Evolutionary conservation across 257 asterid genomes (phyloP), one percentile per base, ranked within the genome.

Genomic region (Coffea eugenioides): DNA sequence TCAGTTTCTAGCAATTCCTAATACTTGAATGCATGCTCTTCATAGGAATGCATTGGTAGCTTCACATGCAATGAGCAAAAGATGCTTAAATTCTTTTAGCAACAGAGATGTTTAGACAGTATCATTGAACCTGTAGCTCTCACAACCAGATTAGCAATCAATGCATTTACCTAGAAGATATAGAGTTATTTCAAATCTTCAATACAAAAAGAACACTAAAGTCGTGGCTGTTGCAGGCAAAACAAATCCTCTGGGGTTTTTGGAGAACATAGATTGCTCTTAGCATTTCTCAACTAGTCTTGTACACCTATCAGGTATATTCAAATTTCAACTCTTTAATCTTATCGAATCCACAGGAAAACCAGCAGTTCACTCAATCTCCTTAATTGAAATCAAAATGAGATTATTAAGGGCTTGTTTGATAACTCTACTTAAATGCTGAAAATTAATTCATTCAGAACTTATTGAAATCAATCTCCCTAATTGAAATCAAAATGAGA

Each of bases 321-420:
- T 69, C 69, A 67, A 77, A 52, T 36, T 31, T 45, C 39, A 43
- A 54, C 75, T 79, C 14, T 0, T n/a, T 52, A n/a, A 49, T 66
- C 62, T 27, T 9, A 49, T 54, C 36, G 13, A 51, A 68, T 51
- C 4, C 15, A 78, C 46, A 57, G 69, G 73, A 34, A 67, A 46
- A n/a, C 71, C 52, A 64, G 56, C 64, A 15, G 25, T 20, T 48
- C 70, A 76, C 59, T 64, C 36, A 3, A 46, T 78, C 51, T 78
- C 61, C n/a, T 36, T 18, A 57, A 6, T 23, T 39, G 48, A 27
- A 56, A 56, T 20, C 1, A 74, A 45, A 39, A 70, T 23, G 46
- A 20, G 34, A 18, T 69, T 13, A 23, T 48, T 45, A 13, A 6
- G 27, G 31, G 31, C 31, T 31, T 31, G 31, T 31, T 31, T 31